Base-by-base conservation (phyloP, 345 rosid genomes). In the Rhodomyrtus tomentosa region DNA sequence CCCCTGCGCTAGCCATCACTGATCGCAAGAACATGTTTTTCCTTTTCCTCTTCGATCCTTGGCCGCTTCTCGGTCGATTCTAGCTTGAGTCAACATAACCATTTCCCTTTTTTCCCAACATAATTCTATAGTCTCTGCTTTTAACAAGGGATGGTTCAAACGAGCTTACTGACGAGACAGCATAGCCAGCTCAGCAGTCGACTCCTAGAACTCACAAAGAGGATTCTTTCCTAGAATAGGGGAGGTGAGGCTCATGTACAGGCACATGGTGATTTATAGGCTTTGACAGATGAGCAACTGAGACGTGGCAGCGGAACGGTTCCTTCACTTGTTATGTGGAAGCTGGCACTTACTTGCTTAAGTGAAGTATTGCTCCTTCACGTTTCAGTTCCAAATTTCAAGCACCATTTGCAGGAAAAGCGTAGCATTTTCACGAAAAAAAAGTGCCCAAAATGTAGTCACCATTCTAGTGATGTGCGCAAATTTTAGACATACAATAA, bases 1-100 rank as follows among this genome's bases (percentile, higher is more conserved):
- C 81, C 96, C 96, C 83, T 92, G 93, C 55, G 89, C 36, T 25
- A 56, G 62, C 83, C 49, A 82, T 82, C 83, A 82, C 83, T 54
- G 24, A 55, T 50, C 45, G 20, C 56, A 32, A 68, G 25, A 68
- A 68, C 38, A 20, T 36, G 79, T 10, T 4, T 68, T 18, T 10
- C 45, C 38, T 18, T 68, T 68, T 32, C 76, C 14, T 18, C 38
- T 32, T 18, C 79, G 79, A 68, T 9, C 45, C 45, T 18, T 4
- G 79, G 76, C 25, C 5, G 45, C 76, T 68, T 68, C 42, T 4
- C 24, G 76, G 12, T 68, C 76, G n/a, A 54, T 54, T 2, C n/a
- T 7, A 7, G 40, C 76, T 62, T 16, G 79, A 32, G 79, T 68
- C 79, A 9, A 68, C 79, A 32, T 20, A 68, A 36, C 79, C 45